A percentile compares a stretch with the other conserved stretches of the same genome.
phyloP scores from a whole-genome alignment of 257 asterid genomes.

The Ehretia macrophylla region DNA sequence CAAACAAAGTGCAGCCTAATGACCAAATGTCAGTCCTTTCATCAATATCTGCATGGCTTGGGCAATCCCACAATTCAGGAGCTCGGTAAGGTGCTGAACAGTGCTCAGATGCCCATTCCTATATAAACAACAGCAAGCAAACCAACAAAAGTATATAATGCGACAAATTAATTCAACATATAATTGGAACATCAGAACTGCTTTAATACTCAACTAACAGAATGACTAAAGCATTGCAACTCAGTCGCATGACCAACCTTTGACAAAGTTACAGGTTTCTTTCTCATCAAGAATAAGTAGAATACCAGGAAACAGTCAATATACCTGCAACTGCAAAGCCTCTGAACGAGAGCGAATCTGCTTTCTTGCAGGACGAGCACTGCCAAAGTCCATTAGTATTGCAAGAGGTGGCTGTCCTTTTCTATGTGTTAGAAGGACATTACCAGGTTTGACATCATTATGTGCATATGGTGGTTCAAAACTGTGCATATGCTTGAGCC shows the following conservation, averaged over 20 bases:
- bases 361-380: conserved; percentile 94
- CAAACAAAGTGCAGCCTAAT: conserved; percentile 91
- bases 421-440: conserved; percentile 77
- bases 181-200: not conserved
- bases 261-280: too few relatives aligned
- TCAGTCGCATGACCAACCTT: too few relatives aligned
- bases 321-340: conserved; percentile 91
- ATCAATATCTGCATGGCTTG: conserved; percentile 87
- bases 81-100: conserved; percentile 95
- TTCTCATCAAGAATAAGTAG: not conserved
- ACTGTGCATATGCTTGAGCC: conserved; percentile 91
- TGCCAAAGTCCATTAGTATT: conserved; percentile 94
- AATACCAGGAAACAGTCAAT: not conserved
- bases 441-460: conserved; percentile 95
- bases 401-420: conserved; percentile 86
- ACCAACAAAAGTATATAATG: conserved; percentile 10
- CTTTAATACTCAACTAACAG: too few relatives aligned
- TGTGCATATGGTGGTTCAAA: conserved; percentile 95
- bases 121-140: conserved; percentile 26
- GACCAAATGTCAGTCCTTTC: conserved; percentile 99
- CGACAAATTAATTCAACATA: conserved; percentile 10
- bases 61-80: conserved; percentile 98
- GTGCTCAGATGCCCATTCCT: conserved; percentile 99
- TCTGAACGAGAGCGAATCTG: conserved; percentile 88
- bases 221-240: too few relatives aligned